Evolutionary conservation across 805 yeast species (phyloP).

Genomic region (Metschnikowia koreensis): DNA sequence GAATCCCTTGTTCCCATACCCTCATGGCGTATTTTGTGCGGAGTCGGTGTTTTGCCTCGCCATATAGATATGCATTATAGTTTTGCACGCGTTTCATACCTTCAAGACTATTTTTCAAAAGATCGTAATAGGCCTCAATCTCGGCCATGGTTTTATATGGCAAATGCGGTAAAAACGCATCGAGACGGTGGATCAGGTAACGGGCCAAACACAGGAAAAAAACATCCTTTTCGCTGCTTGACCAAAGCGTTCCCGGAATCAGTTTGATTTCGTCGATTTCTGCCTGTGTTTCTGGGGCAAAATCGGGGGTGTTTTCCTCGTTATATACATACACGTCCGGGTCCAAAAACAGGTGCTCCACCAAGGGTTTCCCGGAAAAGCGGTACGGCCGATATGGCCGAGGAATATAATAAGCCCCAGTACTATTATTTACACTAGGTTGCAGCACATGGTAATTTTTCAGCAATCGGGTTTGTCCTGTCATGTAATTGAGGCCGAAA

Average conservation of each 20-base stretch:
- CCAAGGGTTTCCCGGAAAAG: background rate
- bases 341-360: background rate
- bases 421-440: slow-evolving; percentile 13
- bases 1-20: background rate
- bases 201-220: slow-evolving; percentile 52
- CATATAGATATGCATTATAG: background rate
- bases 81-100: slow-evolving; percentile 19
- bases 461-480: background rate
- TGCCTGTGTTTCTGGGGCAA: background rate
- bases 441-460: background rate
- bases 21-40: slow-evolving; percentile 1
- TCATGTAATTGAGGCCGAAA: slow-evolving; percentile 11
- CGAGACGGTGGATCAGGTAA: slow-evolving; percentile 48
- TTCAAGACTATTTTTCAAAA: slow-evolving; percentile 30
- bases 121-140: slow-evolving; percentile 44
- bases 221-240: slow-evolving; percentile 44
- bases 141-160: slow-evolving; percentile 44
- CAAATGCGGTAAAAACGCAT: slow-evolving; percentile 36
- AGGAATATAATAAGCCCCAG: slow-evolving; percentile 11
- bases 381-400: background rate
- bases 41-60: background rate
- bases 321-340: background rate
- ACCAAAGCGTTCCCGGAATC: slow-evolving; percentile 44
- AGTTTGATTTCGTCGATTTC: background rate
- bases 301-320: background rate